Percentiles rank a stretch among this genome's conserved stretches.
phyloP scores from a whole-genome alignment of 2,329 filamentous ascomycete genomes.

The Trichoderma sp. region DNA sequence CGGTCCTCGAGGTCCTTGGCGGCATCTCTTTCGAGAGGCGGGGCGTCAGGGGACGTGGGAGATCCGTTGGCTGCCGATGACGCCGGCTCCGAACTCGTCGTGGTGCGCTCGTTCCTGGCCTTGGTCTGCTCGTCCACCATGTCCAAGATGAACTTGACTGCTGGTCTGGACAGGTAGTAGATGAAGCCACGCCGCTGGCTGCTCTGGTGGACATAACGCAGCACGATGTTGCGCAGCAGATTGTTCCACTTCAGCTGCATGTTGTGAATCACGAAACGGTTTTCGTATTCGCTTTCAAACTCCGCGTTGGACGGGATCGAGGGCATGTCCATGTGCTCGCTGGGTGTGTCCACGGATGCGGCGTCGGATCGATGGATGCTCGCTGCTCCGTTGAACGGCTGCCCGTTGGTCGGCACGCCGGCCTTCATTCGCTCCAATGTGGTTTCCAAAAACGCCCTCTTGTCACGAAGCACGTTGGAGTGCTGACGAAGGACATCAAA shows the following conservation, averaged over 20 bases:
- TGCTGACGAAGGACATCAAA: constrained; percentile 63
- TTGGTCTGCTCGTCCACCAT: constrained; percentile 94
- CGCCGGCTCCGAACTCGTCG: constrained; percentile 37
- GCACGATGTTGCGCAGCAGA: constrained; percentile 87
- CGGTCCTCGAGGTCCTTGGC: constrained; percentile 74
- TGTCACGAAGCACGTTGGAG: constrained; percentile 58
- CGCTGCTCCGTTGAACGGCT: constrained; percentile 34
- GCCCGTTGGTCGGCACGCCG: constrained; percentile 40
- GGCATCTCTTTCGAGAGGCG: constrained; percentile 58
- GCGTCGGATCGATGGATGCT: constrained; percentile 42
- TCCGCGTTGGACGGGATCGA: constrained; percentile 73
- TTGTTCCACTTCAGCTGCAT: constrained; percentile 99
- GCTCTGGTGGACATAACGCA: constrained; percentile 96
- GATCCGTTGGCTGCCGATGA: constrained; percentile 36
- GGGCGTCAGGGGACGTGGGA: constrained; percentile 44
- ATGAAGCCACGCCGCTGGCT: constrained; percentile 94
- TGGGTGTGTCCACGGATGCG: constrained; percentile 54
- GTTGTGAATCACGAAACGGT: constrained; percentile 97
- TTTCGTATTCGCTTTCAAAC: constrained; percentile 93
- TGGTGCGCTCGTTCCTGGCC: constrained; percentile 51
- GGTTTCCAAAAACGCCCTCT: constrained; percentile 59
- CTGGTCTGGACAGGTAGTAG: constrained; percentile 93
- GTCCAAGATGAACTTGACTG: constrained; percentile 96
- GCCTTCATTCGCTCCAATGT: constrained; percentile 57
- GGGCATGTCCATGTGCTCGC: constrained; percentile 63